Evolutionary conservation across 192 early-diverging fungal genomes (phyloP).

Genomic region (Backusella liffmaniae): DNA sequence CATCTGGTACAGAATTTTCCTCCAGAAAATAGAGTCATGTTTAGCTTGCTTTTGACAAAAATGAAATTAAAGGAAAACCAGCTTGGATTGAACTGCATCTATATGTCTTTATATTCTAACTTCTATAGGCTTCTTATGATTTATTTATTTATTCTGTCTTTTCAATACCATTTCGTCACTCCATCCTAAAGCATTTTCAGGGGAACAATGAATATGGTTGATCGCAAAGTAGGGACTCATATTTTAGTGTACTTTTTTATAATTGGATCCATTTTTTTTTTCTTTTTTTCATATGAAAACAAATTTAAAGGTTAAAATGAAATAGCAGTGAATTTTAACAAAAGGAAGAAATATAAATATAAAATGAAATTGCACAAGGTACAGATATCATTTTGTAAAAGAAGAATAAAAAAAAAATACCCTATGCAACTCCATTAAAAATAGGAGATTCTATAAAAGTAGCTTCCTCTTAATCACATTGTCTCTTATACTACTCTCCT

Average conservation of each 20-base stretch:
- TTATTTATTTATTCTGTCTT: not conserved
- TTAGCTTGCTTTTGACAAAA: not conserved
- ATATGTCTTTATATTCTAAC: not conserved
- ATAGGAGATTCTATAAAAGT: not conserved
- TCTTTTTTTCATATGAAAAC: not conserved
- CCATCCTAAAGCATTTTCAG: not conserved
- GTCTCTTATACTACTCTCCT: not conserved
- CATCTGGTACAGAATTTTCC: not conserved
- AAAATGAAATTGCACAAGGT: not conserved
- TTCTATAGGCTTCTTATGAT: not conserved
- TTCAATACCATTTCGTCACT: not conserved
- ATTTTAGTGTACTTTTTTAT: not conserved
- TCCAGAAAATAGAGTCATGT: not conserved
- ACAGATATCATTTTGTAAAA: not conserved
- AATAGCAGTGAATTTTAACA: too few relatives aligned
- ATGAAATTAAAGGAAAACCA: not conserved
- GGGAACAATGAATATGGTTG: not conserved
- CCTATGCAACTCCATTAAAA: not conserved
- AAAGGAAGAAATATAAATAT: too few relatives aligned
- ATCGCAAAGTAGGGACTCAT: not conserved
- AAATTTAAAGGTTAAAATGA: not conserved
- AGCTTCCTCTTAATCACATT: not conserved
- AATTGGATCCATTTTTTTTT: not conserved
- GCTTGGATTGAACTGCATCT: not conserved
- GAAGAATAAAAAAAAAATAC: not conserved